Evolutionary conservation across 2,329 filamentous ascomycete genomes (phyloP).

Genomic region (Fusarium bulbicola): DNA sequence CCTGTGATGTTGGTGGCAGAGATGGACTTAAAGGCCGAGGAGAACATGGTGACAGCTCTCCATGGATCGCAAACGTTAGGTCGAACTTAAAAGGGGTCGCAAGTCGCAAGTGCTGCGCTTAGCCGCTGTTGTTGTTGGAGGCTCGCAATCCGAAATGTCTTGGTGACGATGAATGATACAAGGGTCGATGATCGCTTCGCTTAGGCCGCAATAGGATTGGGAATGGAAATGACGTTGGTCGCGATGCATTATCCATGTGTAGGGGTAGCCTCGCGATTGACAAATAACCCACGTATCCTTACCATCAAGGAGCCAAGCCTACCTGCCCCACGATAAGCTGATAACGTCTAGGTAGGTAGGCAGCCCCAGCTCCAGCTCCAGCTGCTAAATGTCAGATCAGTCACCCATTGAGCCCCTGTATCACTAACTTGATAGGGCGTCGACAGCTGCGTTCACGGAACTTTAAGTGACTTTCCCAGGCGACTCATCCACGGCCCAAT

Average conservation of each 20-base stretch:
- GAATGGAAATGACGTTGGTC: conserved; percentile 32
- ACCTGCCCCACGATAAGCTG: conserved; percentile 28
- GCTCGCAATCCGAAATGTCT: background rate
- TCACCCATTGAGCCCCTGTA: conserved; percentile 3
- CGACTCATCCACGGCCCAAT: conserved; percentile 32
- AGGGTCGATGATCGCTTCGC: conserved; percentile 17
- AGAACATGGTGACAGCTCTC: conserved; percentile 74
- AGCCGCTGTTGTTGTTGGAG: background rate
- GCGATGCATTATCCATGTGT: conserved; percentile 29
- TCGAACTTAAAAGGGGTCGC: background rate
- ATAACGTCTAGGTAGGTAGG: background rate
- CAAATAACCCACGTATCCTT: conserved; percentile 34
- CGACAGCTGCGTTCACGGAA: conserved; percentile 23
- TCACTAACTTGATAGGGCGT: conserved; percentile 18
- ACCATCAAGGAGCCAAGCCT: background rate
- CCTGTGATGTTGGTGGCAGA: conserved; percentile 87
- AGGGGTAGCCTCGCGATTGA: conserved; percentile 33
- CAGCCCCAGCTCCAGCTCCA: background rate
- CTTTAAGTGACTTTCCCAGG: conserved; percentile 24
- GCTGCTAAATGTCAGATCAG: conserved; percentile 6
- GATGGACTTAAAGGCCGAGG: conserved; percentile 92
- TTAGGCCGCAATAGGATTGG: conserved; percentile 7
- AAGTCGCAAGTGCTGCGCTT: background rate
- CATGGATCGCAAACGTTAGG: conserved; percentile 43
- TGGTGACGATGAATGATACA: background rate